Base-by-base conservation (phyloP, 768 basidiomycete genomes). In the Daedaleopsis sinensis region DNA sequence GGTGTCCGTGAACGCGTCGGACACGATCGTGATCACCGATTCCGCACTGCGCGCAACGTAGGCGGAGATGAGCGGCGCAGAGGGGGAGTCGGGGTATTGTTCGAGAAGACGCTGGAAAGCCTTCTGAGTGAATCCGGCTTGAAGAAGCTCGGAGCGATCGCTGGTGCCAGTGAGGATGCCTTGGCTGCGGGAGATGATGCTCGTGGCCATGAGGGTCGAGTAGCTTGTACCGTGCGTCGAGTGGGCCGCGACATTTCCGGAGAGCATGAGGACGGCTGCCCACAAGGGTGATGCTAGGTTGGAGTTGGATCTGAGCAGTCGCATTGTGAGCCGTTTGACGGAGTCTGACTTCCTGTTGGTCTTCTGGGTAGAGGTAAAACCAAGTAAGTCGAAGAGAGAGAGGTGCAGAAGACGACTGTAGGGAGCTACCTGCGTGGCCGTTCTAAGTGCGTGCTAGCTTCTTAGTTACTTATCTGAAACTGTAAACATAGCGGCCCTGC, bases 51-150 rank as follows among this genome's bases (percentile, higher is more conserved):
- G 11, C 39, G 11, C 18, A 10, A 42, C 18, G 39, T 42, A 42
- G 39, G 11, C 39, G 13, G 11, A 13, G 39, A 42, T 13, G 13
- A 42, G 39, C 39, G 39, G 13, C 39, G 39, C 18, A 18, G 39
- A 42, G 3, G 39, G 39, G 18, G 3, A 13, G 10, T 42, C 39
- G 18, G 39, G 39, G 39, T 42, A 42, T 18, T 42, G 39, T 10
- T 42, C 39, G 39, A 42, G 13, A 3, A 42, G 39, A 10, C 39
- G 39, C 18, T 18, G 39, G 11, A 42, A 18, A 18, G 18, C 77
- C 77, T 79, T 64, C 79, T 74, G 21, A 79, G 65, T 46, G 74
- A 74, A 18, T 77, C 77, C 50, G 76, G 76, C 58, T 79, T 78
- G 60, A 81, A 82, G 0, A 74, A 76, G 36, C 12, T 66, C 56